Conservation (phyloP, 2,329 filamentous ascomycete genomes). For the Emergomyces pasteurianus region DNA sequence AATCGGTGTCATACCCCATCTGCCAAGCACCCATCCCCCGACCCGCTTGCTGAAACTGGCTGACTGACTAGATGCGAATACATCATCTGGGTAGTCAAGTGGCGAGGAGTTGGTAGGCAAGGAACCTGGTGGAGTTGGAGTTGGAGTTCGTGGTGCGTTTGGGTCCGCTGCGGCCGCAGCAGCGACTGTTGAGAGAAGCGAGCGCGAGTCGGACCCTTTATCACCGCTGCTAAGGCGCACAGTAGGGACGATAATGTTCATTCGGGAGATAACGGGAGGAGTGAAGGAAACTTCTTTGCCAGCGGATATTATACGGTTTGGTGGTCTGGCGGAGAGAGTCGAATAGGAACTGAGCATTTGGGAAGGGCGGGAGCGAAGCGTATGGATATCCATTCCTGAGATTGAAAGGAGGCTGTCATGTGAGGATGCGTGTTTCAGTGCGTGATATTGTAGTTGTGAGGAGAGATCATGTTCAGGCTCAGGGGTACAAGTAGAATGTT, state of each 20-base stretch:
- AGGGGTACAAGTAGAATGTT: not conserved
- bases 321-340: conserved; percentile 40
- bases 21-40: conserved; percentile 54
- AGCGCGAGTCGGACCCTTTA: conserved; percentile 16
- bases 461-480: not conserved
- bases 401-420: conserved; percentile 86
- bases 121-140: conserved; percentile 15
- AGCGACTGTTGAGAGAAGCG: conserved; percentile 27
- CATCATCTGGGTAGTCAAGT: not conserved
- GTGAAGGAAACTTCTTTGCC: conserved; percentile 30
- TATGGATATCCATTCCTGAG: conserved; percentile 80
- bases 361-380: conserved; percentile 60
- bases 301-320: conserved; percentile 36
- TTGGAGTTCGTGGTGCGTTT: conserved; percentile 16
- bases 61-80: conserved; percentile 9
- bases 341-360: conserved; percentile 49
- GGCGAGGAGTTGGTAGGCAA: conserved; percentile 12
- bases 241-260: conserved; percentile 24
- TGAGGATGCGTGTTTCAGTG: conserved; percentile 56
- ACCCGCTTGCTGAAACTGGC: conserved; percentile 39
- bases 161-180: conserved; percentile 12
- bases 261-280: conserved; percentile 27
- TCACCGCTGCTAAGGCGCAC: conserved; percentile 12
- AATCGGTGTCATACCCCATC: conserved; percentile 46
- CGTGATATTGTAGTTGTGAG: conserved; percentile 23